These are phyloP conservation scores for Crataegus laevigata DNA, from an alignment of 306 rosid genomes.

Conservation along the genomic window DNA sequence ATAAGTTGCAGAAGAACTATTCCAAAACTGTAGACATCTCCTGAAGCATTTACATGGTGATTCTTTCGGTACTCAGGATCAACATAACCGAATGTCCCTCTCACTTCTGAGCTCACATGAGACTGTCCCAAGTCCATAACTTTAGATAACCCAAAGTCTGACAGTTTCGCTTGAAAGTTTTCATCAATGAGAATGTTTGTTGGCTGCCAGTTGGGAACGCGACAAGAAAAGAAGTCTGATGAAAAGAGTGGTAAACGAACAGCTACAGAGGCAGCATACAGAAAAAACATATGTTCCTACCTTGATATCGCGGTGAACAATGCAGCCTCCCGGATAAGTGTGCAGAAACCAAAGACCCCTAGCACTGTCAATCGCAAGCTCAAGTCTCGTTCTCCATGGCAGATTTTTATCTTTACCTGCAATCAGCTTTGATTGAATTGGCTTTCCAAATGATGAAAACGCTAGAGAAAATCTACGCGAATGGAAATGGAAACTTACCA, in stretches of 20 bases:
- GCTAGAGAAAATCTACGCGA: background rate
- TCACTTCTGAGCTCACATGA: slow-evolving; percentile 58
- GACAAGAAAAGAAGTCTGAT: background rate
- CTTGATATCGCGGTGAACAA: slow-evolving; percentile 68
- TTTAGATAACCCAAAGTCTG: slow-evolving; percentile 63
- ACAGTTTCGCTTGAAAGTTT: slow-evolving; percentile 54
- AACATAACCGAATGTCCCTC: slow-evolving; percentile 67
- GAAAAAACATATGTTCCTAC: slow-evolving; percentile 10
- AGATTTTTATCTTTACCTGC: slow-evolving; percentile 47
- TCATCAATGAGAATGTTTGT: slow-evolving; percentile 50
- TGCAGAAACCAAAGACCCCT: slow-evolving; percentile 64
- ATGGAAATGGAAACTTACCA: slow-evolving; percentile 27
- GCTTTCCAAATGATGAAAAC: background rate
- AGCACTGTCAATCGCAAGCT: slow-evolving; percentile 53
- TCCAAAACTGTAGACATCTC: slow-evolving; percentile 66
- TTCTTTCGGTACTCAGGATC: slow-evolving; percentile 58
- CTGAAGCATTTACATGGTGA: slow-evolving; percentile 59
- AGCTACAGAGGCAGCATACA: background rate
- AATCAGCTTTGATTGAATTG: background rate
- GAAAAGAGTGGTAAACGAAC: background rate
- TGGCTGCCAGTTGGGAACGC: slow-evolving; percentile 38
- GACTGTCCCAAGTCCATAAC: slow-evolving; percentile 52
- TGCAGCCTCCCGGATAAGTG: slow-evolving; percentile 49
- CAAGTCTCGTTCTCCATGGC: slow-evolving; percentile 50
- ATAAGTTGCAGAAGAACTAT: slow-evolving; percentile 54